Base-by-base conservation (phyloP, 495 filamentous ascomycete genomes). In the Neurospora sublineolata region DNA sequence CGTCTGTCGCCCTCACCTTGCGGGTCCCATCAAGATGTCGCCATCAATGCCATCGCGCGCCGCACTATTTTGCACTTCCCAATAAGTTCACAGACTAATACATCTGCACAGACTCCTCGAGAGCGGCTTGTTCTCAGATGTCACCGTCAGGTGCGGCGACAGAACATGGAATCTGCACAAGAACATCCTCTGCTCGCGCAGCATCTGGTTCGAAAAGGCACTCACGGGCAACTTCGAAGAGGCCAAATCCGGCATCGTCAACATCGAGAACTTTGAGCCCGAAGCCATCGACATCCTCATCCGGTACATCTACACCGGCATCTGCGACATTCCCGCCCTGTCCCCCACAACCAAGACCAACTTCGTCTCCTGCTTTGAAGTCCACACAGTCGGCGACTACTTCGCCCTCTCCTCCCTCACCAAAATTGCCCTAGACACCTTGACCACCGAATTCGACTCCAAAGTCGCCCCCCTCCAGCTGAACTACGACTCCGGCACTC, bases 131-230 rank as follows among this genome's bases (percentile, higher is more conserved):
- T 79, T 80, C 40, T 76, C 75, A 23, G 78, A 80, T 37, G 77
- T 77, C 16, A 68, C 30, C 2, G 68, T 80, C 12, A 75, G 67
- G 5, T 80, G 78, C 68, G 72, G 71, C 33, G 72, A 72, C 64
- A 46, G 46, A 41, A 76, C 71, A 18, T 80, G 75, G 77, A 70
- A 74, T 4, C 72, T 79, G 1, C 78, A 80, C 71, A 79, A 77
- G 33, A 76, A 73, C 70, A 80, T 80, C 6, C 69, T 80, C 23
- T 80, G 77, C 72, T 70, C 77, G 37, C 75, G 78, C 23, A 76
- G 73, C 67, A 33, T 40, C 10, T 80, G 77, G 75, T 80, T 80
- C 52, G 52, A 77, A 27, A 76, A 73, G 71, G 78, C 77, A 8
- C 73, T 79, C 7, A 75, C 39, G 4, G 78, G 78, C 0, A 46